Base-by-base conservation (phyloP, 345 rosid species). In the Populus pruinosa region DNA sequence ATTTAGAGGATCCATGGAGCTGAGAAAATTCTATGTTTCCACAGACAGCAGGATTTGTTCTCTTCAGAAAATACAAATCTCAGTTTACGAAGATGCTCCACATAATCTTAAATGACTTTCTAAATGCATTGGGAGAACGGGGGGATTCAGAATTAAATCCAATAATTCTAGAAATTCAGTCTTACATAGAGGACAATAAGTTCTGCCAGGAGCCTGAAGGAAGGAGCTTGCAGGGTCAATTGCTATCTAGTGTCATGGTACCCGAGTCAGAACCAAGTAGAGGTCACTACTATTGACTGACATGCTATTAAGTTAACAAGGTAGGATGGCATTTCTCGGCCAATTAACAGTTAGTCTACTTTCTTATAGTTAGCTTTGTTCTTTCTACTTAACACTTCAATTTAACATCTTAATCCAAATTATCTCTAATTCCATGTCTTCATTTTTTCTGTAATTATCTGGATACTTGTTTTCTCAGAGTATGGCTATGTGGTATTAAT, bases 41-140 rank as follows among this genome's bases (percentile, higher is more conserved):
- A 66, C 82, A 93, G 99, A 82, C 88, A 77, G 98, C 99, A 16
- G 99, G 98, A 31, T 93, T 78, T 78, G 92, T 82, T 73, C 89
- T 96, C 35, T 88, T 82, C 77, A 84, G 78, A 27, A 88, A 81
- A 77, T 92, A 92, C 87, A 85, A 79, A 78, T 78, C 90, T 33
- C 97, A 91, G 86, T 96, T 96, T 80, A 44, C 76, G 85, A 96
- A 91, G 86, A 41, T 89, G 72, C 76, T 93, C 77, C 83, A 83
- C 67, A 79, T 90, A 38, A 79, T 93, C 79, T 86, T 77, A 2
- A 88, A 86, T 23, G 85, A 90, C 82, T 93, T 89, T 78, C 74
- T 93, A 55, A 77, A 70, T 50, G 92, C 87, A n/a, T 62, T 93
- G 72, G 83, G 72, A 83, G 82, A 81, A 18, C 86, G 84, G 62